These are phyloP conservation scores for Rubia balearica DNA, from an alignment of 305 asterid species.

Conservation along the genomic window DNA sequence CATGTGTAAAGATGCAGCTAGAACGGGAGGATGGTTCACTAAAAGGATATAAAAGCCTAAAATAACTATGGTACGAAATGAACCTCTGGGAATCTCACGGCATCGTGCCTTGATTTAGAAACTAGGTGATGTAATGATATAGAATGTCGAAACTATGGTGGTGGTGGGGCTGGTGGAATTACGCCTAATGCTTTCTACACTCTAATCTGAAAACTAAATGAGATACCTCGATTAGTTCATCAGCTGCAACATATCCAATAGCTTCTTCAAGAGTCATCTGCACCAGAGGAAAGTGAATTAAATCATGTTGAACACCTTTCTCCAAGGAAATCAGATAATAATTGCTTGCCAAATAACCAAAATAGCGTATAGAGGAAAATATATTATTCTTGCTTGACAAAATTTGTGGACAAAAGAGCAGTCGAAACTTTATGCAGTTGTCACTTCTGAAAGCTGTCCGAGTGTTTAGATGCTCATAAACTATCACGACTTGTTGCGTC, in stretches of 20 bases:
- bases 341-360: background rate
- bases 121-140: background rate
- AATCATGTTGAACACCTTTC: background rate
- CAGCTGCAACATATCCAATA: constrained; percentile 90
- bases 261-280: constrained; percentile 98
- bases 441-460: background rate
- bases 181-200: background rate
- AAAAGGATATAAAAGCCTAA: background rate
- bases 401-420: background rate
- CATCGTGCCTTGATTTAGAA: background rate
- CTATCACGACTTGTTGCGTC: background rate
- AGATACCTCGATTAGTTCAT: constrained; percentile 90
- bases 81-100: background rate
- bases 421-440: background rate
- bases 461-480: background rate
- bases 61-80: background rate
- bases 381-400: background rate
- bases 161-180: background rate
- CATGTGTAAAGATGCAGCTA: background rate
- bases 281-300: constrained; percentile 5
- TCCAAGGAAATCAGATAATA: background rate
- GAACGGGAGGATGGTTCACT: background rate
- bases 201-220: constrained; percentile 5
- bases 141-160: background rate
- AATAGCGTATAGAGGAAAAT: too few species aligned